A percentile compares a stretch with the other conserved stretches of the same genome.
These are phyloP conservation scores for Whalleya microplaca DNA, from an alignment of 2,329 filamentous ascomycete genomes.

Conservation along the genomic window DNA sequence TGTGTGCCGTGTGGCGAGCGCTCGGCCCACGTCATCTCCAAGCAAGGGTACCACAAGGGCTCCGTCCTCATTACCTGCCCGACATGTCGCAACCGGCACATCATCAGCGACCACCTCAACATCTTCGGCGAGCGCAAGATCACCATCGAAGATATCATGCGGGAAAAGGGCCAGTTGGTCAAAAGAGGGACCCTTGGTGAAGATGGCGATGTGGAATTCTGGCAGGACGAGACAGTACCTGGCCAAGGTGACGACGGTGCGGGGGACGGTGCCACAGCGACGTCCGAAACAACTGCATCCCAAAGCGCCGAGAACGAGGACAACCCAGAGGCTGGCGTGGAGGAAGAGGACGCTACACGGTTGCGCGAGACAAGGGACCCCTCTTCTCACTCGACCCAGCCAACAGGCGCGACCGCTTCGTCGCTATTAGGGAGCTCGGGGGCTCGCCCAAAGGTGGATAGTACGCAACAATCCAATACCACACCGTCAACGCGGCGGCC, in stretches of 20 bases:
- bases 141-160: slow-evolving; percentile 78
- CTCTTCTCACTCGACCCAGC: slow-evolving; percentile 21
- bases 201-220: slow-evolving; percentile 90
- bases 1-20: slow-evolving; percentile 82
- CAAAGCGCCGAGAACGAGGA: background rate
- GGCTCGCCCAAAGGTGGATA: slow-evolving; percentile 23
- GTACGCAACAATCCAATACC: slow-evolving; percentile 6
- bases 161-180: slow-evolving; percentile 73
- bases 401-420: slow-evolving; percentile 6
- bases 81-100: slow-evolving; percentile 80
- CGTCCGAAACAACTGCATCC: no score
- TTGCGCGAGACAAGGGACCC: slow-evolving; percentile 17
- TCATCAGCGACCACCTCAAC: slow-evolving; percentile 86
- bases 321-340: background rate
- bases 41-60: slow-evolving; percentile 93
- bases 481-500: slow-evolving; percentile 33
- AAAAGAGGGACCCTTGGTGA: slow-evolving; percentile 72
- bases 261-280: no score
- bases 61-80: slow-evolving; percentile 90
- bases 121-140: slow-evolving; percentile 74
- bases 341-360: slow-evolving; percentile 9
- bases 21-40: slow-evolving; percentile 84
- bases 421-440: slow-evolving; percentile 10
- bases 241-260: slow-evolving; percentile 1
- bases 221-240: slow-evolving; percentile 70